Evolutionary conservation across 768 basidiomycete genomes (phyloP).

Genomic region (Trametes cinnabarina): DNA sequence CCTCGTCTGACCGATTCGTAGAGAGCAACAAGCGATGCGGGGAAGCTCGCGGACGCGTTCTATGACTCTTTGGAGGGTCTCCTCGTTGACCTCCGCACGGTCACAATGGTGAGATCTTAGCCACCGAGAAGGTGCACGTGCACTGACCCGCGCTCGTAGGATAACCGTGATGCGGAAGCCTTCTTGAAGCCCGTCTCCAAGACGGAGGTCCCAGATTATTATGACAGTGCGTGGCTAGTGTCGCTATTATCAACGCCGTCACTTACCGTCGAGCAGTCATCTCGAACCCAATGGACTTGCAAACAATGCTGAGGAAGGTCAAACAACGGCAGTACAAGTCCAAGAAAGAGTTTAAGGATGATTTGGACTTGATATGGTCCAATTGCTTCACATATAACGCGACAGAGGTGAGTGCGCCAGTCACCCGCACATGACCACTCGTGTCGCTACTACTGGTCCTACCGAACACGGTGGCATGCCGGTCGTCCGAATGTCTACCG

Average conservation of each 20-base stretch:
- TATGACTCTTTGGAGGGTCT: slow-evolving; percentile 92
- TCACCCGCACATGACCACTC: neutral
- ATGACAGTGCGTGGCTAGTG: slow-evolving; percentile 60
- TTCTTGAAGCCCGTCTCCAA: slow-evolving; percentile 93
- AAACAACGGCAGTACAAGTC: slow-evolving; percentile 91
- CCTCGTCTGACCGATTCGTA: slow-evolving; percentile 24
- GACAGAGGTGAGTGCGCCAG: slow-evolving; percentile 60
- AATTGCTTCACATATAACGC: slow-evolving; percentile 95
- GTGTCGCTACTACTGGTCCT: no score
- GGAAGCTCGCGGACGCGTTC: slow-evolving; percentile 82
- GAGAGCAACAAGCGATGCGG: slow-evolving; percentile 57
- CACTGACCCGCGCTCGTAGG: slow-evolving; percentile 38
- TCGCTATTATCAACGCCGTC: neutral
- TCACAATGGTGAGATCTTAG: slow-evolving; percentile 54
- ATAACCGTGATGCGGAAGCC: slow-evolving; percentile 88
- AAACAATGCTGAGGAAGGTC: slow-evolving; percentile 90
- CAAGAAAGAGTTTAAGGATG: slow-evolving; percentile 90
- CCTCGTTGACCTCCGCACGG: slow-evolving; percentile 77
- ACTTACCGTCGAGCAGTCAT: slow-evolving; percentile 59
- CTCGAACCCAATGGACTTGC: slow-evolving; percentile 91
- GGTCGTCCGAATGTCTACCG: no score
- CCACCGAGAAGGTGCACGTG: slow-evolving; percentile 32
- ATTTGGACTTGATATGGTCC: slow-evolving; percentile 95
- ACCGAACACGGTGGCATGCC: no score
- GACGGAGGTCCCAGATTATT: slow-evolving; percentile 90